These are phyloP conservation scores for Danielia reshetovae DNA, from an alignment of 805 yeast genomes.

Conservation along the genomic window DNA sequence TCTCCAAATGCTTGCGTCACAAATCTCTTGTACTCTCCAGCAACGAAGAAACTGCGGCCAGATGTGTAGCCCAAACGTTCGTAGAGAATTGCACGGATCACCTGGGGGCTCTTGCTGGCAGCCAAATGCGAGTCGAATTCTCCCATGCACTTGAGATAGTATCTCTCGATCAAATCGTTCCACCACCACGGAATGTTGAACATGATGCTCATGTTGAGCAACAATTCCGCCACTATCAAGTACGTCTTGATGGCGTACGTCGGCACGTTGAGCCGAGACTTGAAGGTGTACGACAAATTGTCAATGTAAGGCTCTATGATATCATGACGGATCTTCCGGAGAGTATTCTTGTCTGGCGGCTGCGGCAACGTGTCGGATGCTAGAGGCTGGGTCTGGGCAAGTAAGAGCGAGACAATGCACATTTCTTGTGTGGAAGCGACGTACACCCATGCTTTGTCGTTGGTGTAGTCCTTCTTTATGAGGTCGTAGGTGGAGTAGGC, in stretches of 20 bases:
- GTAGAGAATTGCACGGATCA: constrained; percentile 42
- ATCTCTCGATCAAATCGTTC: constrained; percentile 39
- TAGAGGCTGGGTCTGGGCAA: constrained; percentile 46
- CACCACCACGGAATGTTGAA: constrained; percentile 44
- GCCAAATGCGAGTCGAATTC: constrained; percentile 41
- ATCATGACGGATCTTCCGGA: constrained; percentile 49
- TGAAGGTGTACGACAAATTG: constrained; percentile 67
- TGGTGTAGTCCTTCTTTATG: constrained; percentile 69
- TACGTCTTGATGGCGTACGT: constrained; percentile 69
- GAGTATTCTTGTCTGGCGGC: constrained; percentile 36
- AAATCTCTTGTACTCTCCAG: constrained; percentile 6
- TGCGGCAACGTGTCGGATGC: constrained; percentile 16
- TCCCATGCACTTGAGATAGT: constrained; percentile 45
- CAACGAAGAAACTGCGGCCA: constrained; percentile 10
- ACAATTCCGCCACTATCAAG: constrained; percentile 66
- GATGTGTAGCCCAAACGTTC: constrained; percentile 34
- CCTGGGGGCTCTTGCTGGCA: constrained; percentile 36
- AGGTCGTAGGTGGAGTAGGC: constrained; percentile 83
- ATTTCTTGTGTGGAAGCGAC: constrained; percentile 86
- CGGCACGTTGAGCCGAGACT: constrained; percentile 65
- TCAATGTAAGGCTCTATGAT: constrained; percentile 61
- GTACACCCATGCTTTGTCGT: constrained; percentile 76
- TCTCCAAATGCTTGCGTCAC: background rate
- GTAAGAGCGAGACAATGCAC: constrained; percentile 68
- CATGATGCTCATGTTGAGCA: constrained; percentile 43